phyloP scores from a whole-genome alignment of 495 filamentous ascomycete genomes.

The Aspergillus saccharolyticus region DNA sequence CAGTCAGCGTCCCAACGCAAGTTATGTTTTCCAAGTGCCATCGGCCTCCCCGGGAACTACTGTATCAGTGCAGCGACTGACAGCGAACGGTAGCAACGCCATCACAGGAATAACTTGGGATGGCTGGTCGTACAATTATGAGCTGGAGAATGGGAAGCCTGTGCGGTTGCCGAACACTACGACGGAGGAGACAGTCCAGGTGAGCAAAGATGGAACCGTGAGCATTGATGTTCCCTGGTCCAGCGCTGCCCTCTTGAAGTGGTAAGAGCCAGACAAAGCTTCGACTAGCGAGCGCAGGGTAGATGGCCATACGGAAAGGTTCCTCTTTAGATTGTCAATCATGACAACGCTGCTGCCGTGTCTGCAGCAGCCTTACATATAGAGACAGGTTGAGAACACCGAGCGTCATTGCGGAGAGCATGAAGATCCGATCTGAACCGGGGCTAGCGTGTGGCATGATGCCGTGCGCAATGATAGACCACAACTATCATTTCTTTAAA shows the following conservation, averaged over 20 bases:
- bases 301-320: background rate
- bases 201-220: slow-evolving; percentile 39
- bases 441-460: background rate
- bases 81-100: slow-evolving; percentile 61
- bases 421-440: background rate
- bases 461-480: background rate
- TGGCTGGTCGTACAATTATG: slow-evolving; percentile 62
- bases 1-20: slow-evolving; percentile 10
- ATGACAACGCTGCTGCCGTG: background rate
- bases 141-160: slow-evolving; percentile 51
- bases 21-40: slow-evolving; percentile 45
- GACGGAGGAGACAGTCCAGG: slow-evolving; percentile 43
- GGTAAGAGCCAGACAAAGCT: slow-evolving; percentile 17
- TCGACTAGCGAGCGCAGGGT: background rate
- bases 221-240: slow-evolving; percentile 46
- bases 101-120: slow-evolving; percentile 58
- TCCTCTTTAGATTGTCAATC: background rate
- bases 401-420: background rate
- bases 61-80: slow-evolving; percentile 41
- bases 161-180: slow-evolving; percentile 55
- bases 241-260: slow-evolving; percentile 45
- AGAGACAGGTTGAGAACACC: too few relatives aligned
- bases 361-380: background rate
- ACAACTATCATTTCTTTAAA: background rate
- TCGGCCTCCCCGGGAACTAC: slow-evolving; percentile 13